Evolutionary conservation across 2,329 filamentous ascomycete genomes (phyloP).

Genomic region (Phialocephala subalpina): DNA sequence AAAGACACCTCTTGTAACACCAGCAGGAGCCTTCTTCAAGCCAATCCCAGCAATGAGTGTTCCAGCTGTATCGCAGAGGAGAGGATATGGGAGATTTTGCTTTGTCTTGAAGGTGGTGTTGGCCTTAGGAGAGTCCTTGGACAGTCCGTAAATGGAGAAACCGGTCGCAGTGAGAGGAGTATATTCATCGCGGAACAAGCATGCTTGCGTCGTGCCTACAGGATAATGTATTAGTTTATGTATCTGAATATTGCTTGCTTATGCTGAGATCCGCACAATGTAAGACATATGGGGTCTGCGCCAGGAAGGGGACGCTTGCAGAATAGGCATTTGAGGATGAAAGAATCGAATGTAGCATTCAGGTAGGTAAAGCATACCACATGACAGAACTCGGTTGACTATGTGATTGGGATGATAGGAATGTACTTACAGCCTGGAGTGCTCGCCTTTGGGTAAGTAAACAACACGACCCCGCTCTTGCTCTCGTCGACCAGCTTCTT

Average conservation of each 20-base stretch:
- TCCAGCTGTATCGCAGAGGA: conserved; percentile 82
- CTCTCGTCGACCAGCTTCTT: conserved; percentile 84
- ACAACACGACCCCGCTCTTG: conserved; percentile 86
- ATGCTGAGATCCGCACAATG: neutral
- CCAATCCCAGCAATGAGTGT: conserved; percentile 86
- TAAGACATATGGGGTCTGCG: neutral
- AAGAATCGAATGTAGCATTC: neutral
- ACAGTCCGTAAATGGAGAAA: conserved; percentile 89
- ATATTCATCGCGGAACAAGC: conserved; percentile 90
- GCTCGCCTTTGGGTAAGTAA: conserved; percentile 94
- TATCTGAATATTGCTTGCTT: neutral
- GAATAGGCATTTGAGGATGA: neutral
- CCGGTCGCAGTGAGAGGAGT: conserved; percentile 78
- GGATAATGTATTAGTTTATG: neutral
- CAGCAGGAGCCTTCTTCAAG: conserved; percentile 84
- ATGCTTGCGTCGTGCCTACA: conserved; percentile 89
- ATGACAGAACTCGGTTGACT: neutral
- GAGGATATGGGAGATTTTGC: conserved; percentile 86
- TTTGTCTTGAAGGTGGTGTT: conserved; percentile 94
- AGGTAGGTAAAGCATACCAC: neutral
- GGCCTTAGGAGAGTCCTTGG: conserved; percentile 84
- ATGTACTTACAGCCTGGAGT: conserved; percentile 86
- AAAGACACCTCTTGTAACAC: conserved; percentile 87
- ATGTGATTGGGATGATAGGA: neutral
- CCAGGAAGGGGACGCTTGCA: neutral